Evolutionary conservation across 257 asterid genomes (phyloP), one percentile per base, ranked within the genome.

Genomic region (Rehmannia glutinosa): DNA sequence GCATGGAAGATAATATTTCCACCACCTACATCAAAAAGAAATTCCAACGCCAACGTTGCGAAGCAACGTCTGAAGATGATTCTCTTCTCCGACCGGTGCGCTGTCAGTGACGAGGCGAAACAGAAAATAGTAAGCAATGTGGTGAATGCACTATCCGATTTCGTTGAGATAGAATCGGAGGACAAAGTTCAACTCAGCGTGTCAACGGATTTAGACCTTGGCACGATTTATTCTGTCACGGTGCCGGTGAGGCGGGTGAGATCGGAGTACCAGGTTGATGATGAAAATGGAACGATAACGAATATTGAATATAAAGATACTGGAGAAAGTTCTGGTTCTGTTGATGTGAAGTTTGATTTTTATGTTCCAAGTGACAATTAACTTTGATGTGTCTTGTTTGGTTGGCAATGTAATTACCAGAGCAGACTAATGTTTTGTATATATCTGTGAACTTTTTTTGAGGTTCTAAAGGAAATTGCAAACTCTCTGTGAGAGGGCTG

Each of bases 1-100:
- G 99, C 98, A 12, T 94, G 99, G 99, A 94, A 76, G 86, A 87
- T 94, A 55, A 25, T 91, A 56, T 94, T 94, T 47, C 99, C 98
- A 45, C 81, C 99, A 20, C 84, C 96, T 3, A 7, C 75, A 25
- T 41, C 89, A 25, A 75, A 68, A 70, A 84, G 80, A 71, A 85
- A 72, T 46, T 91, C 99, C 8, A 91, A 91, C 59, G 98, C 98
- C n/a, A 91, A 84, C 73, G 70, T 88, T 45, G 99, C 99, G 81
- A 84, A 87, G 75, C 97, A 92, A 43, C 92, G 98, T 4, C 51
- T 92, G 77, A 87, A 83, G 86, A 92, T 92, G 98, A 92, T 92
- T 73, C 88, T 92, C 70, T 92, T 92, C 82, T 92, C 98, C 2
- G 98, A 92, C 69, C 81, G 98, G 7, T 58, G 98, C 94, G 12